Evolutionary conservation across 2,329 filamentous ascomycete species (phyloP).

Genomic region (Didymella glomerata): DNA sequence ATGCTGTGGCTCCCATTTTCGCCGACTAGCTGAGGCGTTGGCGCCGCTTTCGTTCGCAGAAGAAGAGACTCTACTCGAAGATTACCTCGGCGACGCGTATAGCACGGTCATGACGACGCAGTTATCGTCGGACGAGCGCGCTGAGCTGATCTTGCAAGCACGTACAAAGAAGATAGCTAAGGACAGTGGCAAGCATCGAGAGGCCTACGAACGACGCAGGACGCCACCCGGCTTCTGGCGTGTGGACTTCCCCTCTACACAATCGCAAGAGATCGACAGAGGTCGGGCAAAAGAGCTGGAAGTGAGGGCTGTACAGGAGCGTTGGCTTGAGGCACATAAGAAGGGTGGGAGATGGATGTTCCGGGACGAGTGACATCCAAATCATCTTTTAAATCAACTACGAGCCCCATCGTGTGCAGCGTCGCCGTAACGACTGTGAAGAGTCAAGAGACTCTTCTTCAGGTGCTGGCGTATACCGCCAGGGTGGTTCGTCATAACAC

Average conservation of each 20-base stretch:
- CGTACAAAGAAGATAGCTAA: constrained; percentile 77
- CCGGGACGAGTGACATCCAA: constrained; percentile 71
- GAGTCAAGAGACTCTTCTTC: not conserved
- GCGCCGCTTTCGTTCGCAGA: constrained; percentile 42
- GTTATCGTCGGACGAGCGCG: constrained; percentile 68
- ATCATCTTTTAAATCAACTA: not conserved
- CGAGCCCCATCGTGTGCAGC: not conserved
- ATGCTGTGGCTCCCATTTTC: constrained; percentile 79
- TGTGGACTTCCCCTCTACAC: constrained; percentile 86
- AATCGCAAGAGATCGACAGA: constrained; percentile 74
- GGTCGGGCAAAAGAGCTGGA: constrained; percentile 71
- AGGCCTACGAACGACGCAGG: constrained; percentile 73
- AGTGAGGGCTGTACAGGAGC: constrained; percentile 71
- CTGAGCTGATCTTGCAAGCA: constrained; percentile 76
- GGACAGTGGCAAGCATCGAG: constrained; percentile 77
- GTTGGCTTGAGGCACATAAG: constrained; percentile 83
- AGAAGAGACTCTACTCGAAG: constrained; percentile 58
- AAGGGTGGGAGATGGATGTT: constrained; percentile 81
- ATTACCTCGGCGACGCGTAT: constrained; percentile 61
- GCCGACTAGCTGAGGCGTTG: constrained; percentile 64
- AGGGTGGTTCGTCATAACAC: not conserved
- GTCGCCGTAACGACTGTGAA: not conserved
- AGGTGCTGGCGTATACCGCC: not conserved
- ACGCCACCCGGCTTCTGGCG: constrained; percentile 93
- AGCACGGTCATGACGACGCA: constrained; percentile 47